Percentiles rank a stretch among this genome's conserved stretches.
These are phyloP conservation scores for Paratrimastix pyriformis DNA, from an alignment of 78 protist genomes.

Conservation along the genomic window DNA sequence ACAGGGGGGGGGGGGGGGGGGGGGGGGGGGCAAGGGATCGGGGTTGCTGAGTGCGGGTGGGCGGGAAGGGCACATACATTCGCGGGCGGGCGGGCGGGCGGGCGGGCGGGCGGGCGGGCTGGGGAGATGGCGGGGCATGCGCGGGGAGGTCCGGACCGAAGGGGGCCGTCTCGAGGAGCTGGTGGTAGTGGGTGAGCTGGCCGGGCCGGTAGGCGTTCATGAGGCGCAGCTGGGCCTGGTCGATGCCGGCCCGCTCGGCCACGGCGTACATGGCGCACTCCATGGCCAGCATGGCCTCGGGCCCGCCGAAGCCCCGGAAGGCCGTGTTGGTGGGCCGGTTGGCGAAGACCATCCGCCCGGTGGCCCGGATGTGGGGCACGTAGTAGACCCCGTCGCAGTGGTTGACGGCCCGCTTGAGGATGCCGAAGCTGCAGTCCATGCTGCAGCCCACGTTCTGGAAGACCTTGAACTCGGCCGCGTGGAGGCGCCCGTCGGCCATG, in stretches of 20 bases:
- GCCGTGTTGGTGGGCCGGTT: conserved; percentile 23
- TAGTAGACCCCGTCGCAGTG: conserved; percentile 18
- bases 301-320: conserved; percentile 33
- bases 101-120: no score
- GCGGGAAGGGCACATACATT: neutral
- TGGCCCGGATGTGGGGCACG: conserved; percentile 2
- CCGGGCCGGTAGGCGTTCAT: neutral
- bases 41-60: neutral
- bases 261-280: conserved; percentile 5
- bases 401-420: conserved; percentile 2
- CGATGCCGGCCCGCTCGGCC: neutral
- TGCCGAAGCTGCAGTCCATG: conserved; percentile 17
- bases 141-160: neutral
- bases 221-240: neutral
- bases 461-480: neutral
- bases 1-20: no score
- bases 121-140: neutral
- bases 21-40: no score
- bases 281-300: conserved; percentile 14
- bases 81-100: no score
- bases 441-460: conserved; percentile 15
- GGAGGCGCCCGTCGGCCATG: neutral
- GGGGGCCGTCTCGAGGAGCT: neutral
- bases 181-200: neutral
- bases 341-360: conserved; percentile 1